Base-by-base conservation (phyloP, 2,329 filamentous ascomycete species). In the Penicillium oxalicum region DNA sequence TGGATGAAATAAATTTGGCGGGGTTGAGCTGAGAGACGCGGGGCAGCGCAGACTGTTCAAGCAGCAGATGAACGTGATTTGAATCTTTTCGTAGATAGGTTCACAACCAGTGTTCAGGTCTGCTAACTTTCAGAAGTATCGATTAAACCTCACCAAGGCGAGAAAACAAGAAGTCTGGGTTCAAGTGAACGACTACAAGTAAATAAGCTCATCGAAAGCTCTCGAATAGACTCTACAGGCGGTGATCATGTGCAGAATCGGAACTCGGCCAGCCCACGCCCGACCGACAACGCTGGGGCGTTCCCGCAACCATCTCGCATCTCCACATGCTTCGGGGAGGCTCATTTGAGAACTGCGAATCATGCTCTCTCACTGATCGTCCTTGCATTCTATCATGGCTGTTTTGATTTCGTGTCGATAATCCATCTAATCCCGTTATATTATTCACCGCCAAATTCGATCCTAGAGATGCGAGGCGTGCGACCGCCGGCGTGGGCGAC, bases 381-480 rank as follows among this genome's bases (percentile, higher is more conserved):
- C 13, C 39, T 40, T 44, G 44, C 55, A 35, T 58, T 51, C 63
- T 60, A 66, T 62, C 67, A 56, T 69, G 67, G 63, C 64, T 61
- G 52, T 42, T 27, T 54, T 50, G 54, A 51, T 37, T 52, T 48
- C 43, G 32, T 47, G 48, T 55, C 56, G 52, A 52, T 61, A 57
- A 65, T 57, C 56, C 51, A 47, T 57, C 57, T 28, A 56, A 54
- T 56, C 49, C 55, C 51, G 55, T 47, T 51, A 53, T 24, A 18
- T 18, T 18, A 18, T 55, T 36, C 44, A 49, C 50, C 43, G 11
- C 45, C 40, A 40, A 32, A 49, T 42, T 53, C 51, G 59, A 56
- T 49, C 56, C 58, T 24, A 65, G 49, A 66, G 54, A 72, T 73
- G 69, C 69, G 71, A 69, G 66, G 67, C 62, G 63, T 69, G 49